Base-by-base conservation (phyloP, 257 asterid genomes). In the Ligustrum vulgare region DNA sequence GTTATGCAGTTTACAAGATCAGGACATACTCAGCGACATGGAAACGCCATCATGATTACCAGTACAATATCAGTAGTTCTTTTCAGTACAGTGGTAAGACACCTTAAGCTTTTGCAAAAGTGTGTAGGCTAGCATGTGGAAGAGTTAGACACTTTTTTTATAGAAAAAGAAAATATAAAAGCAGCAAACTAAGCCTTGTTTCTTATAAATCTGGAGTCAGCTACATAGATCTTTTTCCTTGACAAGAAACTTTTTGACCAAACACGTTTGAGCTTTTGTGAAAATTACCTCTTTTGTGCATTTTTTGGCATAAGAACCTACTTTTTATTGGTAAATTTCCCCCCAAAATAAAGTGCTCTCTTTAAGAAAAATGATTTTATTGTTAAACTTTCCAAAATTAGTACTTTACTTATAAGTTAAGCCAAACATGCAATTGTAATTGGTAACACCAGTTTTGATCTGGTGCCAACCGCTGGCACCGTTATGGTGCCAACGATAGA, bases 21-120 rank as follows among this genome's bases (percentile, higher is more conserved):
- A 16, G 97, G 98, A 7, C 94, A 91, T 81, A 91, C 98, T 15
- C 89, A 91, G 81, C 64, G 86, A 71, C 92, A 88, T 4, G 97
- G 91, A 32, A 91, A 89, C 22, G 91, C 98, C 18, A 83, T 91
- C 77, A 76, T 91, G 97, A 90, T 93, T 77, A 93, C 98, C 66
- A 90, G 98, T 80, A 93, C 98, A 34, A 91, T 93, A 43, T 89
- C 93, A 15, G 91, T 93, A 72, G 98, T 93, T 76, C 97, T 93
- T 71, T 89, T 93, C 84, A 93, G 97, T 92, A 93, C 96, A 67
- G 86, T 88, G 90, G 97, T 91, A 88, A 79, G 91, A 62, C 72
- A 81, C 76, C 82, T 72, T 78, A 25, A 28, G 65, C 78, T 75
- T 78, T 82, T 76, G 72, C 43, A 9, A 11, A 6, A 77, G 12